These are phyloP conservation scores for Claviceps monticola DNA, from an alignment of 2,329 filamentous ascomycete genomes.

Conservation along the genomic window DNA sequence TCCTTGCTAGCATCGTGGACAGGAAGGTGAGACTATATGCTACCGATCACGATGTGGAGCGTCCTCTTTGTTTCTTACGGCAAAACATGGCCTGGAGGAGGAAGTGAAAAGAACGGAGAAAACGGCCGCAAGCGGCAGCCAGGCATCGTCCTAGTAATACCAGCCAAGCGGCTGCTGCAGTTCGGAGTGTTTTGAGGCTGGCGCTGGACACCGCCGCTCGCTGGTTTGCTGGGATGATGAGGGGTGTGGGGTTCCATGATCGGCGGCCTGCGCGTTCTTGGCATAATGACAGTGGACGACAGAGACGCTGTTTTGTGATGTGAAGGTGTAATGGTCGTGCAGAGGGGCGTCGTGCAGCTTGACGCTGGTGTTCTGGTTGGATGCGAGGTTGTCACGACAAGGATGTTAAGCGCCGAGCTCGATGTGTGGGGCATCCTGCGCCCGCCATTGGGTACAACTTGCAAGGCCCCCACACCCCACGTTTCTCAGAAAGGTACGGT, in stretches of 20 bases:
- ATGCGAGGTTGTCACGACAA: conserved; percentile 15
- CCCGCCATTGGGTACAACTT: conserved; percentile 3
- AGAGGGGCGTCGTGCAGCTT: conserved; percentile 5
- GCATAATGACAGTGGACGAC: conserved; percentile 3
- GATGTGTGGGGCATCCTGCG: conserved; percentile 3
- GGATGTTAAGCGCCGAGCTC: conserved; percentile 25
- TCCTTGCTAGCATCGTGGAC: conserved; percentile 27
- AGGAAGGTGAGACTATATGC: conserved; percentile 16
- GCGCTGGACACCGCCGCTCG: too few relatives aligned
- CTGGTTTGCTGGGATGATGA: conserved; percentile 5
- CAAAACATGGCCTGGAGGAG: conserved; percentile 38
- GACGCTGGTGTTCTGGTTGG: conserved; percentile 27
- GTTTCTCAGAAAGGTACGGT: neutral
- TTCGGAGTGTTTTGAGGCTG: conserved; percentile 25
- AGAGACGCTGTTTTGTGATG: neutral
- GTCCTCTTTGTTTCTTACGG: conserved; percentile 29
- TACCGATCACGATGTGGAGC: conserved; percentile 20
- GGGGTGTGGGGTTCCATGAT: neutral
- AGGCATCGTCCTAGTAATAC: conserved; percentile 37
- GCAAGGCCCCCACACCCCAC: neutral
- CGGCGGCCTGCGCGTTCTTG: neutral
- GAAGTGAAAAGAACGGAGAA: conserved; percentile 25
- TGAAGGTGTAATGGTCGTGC: conserved; percentile 4
- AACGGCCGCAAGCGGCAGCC: conserved; percentile 12
- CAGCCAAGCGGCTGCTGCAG: conserved; percentile 35